Evolutionary conservation across 2,329 filamentous ascomycete species (phyloP).

Genomic region (Neonectria coccinea): DNA sequence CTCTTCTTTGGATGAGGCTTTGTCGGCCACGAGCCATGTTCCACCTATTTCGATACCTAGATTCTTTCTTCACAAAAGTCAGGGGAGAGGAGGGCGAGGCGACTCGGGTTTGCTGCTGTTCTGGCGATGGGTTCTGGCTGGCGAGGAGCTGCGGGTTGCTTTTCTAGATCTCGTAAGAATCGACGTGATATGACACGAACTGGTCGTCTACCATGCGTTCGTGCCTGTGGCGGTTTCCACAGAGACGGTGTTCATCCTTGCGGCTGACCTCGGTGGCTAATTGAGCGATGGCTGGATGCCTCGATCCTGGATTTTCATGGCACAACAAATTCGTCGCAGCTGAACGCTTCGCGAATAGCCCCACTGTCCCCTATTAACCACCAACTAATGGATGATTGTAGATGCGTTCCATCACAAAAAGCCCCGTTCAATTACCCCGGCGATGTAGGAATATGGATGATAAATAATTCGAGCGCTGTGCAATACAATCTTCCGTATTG

Average conservation of each 20-base stretch:
- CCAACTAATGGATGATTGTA: not conserved
- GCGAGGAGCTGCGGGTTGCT: slow-evolving; percentile 36
- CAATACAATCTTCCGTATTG: slow-evolving; percentile 13
- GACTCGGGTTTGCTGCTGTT: slow-evolving; percentile 44
- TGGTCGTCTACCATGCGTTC: not conserved
- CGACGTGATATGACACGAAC: slow-evolving; percentile 14
- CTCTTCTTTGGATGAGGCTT: slow-evolving; percentile 1
- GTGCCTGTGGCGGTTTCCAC: not conserved
- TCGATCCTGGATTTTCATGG: not conserved
- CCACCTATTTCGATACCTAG: slow-evolving; percentile 30
- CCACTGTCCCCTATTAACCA: not conserved
- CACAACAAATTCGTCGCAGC: not conserved
- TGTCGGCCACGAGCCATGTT: not conserved
- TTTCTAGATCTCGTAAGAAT: slow-evolving; percentile 36
- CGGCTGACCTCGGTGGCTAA: too few relatives aligned
- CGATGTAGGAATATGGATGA: not conserved
- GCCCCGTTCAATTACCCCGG: too few relatives aligned
- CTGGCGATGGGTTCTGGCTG: slow-evolving; percentile 30
- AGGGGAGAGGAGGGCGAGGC: slow-evolving; percentile 40
- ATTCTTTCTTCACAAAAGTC: slow-evolving; percentile 27
- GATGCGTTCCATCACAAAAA: not conserved
- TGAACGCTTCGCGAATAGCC: not conserved
- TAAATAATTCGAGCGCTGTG: too few relatives aligned
- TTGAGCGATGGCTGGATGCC: not conserved
- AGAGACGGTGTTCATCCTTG: not conserved